phyloP scores from a whole-genome alignment of 306 rosid species.

The Abrus pulchellus region DNA sequence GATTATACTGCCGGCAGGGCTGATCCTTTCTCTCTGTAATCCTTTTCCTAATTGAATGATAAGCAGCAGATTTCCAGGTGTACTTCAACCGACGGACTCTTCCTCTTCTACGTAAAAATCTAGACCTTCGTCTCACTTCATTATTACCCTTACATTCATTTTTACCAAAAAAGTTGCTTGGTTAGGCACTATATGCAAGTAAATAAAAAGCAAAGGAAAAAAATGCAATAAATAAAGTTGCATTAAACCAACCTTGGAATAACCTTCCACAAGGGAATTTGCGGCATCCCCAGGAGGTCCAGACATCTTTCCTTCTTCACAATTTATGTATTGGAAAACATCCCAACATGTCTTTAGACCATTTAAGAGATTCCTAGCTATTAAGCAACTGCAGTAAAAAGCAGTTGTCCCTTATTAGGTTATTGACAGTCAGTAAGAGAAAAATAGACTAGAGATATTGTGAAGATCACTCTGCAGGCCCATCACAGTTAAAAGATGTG shows the following conservation, averaged over 20 bases:
- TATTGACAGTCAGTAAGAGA: slow-evolving; percentile 33
- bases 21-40: slow-evolving; percentile 97
- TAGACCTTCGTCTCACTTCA: slow-evolving; percentile 94
- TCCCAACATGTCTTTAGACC: slow-evolving; percentile 97
- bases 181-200: slow-evolving; percentile 36
- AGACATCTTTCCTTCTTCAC: slow-evolving; percentile 75
- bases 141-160: slow-evolving; percentile 79
- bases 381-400: slow-evolving; percentile 78
- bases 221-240: slow-evolving; percentile 42
- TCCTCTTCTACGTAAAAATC: slow-evolving; percentile 93
- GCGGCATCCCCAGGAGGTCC: slow-evolving; percentile 84
- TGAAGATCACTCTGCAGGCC: slow-evolving; percentile 34
- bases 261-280: slow-evolving; percentile 85
- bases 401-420: slow-evolving; percentile 17
- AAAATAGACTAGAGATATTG: neutral
- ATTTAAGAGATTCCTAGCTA: slow-evolving; percentile 89
- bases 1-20: slow-evolving; percentile 98
- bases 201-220: slow-evolving; percentile 39
- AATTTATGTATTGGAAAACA: slow-evolving; percentile 89
- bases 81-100: slow-evolving; percentile 98
- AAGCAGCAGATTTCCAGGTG: slow-evolving; percentile 98
- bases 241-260: slow-evolving; percentile 77
- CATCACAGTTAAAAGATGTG: slow-evolving; percentile 20
- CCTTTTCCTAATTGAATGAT: slow-evolving; percentile 95
- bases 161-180: slow-evolving; percentile 46